A percentile compares a stretch with the other conserved stretches of the same genome.
phyloP scores from a whole-genome alignment of 768 basidiomycete genomes.

The Infundibulicybe gibba region DNA sequence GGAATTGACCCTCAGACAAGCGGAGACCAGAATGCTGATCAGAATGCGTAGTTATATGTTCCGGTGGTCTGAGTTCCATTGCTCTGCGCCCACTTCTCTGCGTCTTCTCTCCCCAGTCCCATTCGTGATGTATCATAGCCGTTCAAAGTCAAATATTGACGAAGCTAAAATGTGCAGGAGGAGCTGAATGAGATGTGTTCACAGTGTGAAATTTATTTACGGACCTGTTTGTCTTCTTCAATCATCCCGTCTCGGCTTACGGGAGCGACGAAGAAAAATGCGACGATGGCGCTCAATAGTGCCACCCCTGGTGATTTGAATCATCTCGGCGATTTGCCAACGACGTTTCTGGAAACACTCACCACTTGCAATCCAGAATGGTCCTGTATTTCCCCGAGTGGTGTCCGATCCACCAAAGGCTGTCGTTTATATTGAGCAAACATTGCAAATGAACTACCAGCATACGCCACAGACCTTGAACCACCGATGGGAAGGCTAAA shows the following conservation, averaged over 20 bases:
- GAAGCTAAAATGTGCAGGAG: conserved; percentile 47
- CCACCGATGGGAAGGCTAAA: conserved; percentile 69
- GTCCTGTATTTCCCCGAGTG: conserved; percentile 68
- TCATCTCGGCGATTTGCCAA: conserved; percentile 2
- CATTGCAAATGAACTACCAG: background rate
- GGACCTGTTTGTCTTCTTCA: conserved; percentile 63
- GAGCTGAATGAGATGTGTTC: background rate
- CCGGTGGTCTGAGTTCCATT: too few relatives aligned
- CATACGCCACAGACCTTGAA: conserved; percentile 38
- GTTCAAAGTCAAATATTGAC: conserved; percentile 69
- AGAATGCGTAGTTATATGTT: too few relatives aligned
- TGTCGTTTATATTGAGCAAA: conserved; percentile 14
- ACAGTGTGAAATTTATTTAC: background rate
- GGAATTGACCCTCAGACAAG: too few relatives aligned
- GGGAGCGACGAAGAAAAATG: conserved; percentile 70
- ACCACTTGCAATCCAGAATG: conserved; percentile 83
- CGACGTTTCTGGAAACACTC: background rate
- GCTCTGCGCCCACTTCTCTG: too few relatives aligned
- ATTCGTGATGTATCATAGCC: conserved; percentile 62
- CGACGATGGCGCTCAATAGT: conserved; percentile 62
- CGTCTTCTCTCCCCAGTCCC: too few relatives aligned
- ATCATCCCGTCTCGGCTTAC: conserved; percentile 75
- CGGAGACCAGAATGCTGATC: too few relatives aligned
- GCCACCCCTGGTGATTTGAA: background rate
- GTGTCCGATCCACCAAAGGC: conserved; percentile 57